Conservation (phyloP, 768 basidiomycete species). For the Tephrocybe sp. region DNA sequence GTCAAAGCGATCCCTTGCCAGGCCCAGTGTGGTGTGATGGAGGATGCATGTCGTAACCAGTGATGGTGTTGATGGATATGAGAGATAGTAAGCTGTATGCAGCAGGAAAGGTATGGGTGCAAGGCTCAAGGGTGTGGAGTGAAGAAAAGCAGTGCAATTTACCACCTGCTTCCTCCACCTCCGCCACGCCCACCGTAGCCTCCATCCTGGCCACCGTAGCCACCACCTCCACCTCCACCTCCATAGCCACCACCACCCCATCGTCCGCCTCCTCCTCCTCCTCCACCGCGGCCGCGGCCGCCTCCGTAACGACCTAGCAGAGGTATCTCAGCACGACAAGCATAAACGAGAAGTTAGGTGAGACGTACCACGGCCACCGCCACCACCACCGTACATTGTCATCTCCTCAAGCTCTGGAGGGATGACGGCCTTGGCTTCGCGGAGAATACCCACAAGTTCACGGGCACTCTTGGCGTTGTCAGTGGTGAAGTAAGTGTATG, state of each 20-base stretch:
- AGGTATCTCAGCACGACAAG: slow-evolving; percentile 9
- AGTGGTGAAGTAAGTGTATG: slow-evolving; percentile 96
- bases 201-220: slow-evolving; percentile 43
- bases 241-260: slow-evolving; percentile 44
- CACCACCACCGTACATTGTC: slow-evolving; percentile 83
- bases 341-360: slow-evolving; percentile 6
- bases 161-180: slow-evolving; percentile 33
- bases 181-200: slow-evolving; percentile 47
- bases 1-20: slow-evolving; percentile 15
- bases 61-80: slow-evolving; percentile 2
- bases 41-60: neutral
- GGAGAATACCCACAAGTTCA: slow-evolving; percentile 83
- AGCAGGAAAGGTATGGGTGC: neutral
- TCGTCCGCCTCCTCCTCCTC: slow-evolving; percentile 43
- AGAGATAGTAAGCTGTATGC: neutral
- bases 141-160: neutral
- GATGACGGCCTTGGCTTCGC: slow-evolving; percentile 83
- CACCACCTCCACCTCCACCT: slow-evolving; percentile 38
- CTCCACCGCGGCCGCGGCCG: slow-evolving; percentile 41
- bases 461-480: slow-evolving; percentile 95
- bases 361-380: slow-evolving; percentile 67
- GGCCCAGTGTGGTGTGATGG: neutral
- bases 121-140: neutral
- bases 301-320: slow-evolving; percentile 61
- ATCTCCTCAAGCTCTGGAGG: slow-evolving; percentile 94